Base-by-base conservation (phyloP, 2,329 filamentous ascomycete species). In the Calonectria montana region DNA sequence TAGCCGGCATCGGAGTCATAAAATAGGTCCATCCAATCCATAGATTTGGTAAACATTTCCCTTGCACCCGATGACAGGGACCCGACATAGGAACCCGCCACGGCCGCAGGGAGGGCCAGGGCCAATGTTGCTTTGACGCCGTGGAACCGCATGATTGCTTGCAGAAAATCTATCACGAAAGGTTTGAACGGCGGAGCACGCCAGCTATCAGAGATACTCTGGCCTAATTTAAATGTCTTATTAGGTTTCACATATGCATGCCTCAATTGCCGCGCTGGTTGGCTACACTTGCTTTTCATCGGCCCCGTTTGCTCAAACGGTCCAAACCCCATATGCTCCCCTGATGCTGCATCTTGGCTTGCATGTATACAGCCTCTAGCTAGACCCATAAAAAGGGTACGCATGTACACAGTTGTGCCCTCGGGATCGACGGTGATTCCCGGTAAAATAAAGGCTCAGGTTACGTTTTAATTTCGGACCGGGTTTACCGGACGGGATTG, bases 1-100 rank as follows among this genome's bases (percentile, higher is more conserved):
- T 91, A 91, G 0, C 87, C 87, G 7, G 85, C 85, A 2, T 81
- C 80, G 2, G 82, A 66, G 72, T 92, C 90, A 75, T 91, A 91
- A 67, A 86, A 87, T 2, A 79, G 81, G 74, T 91, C 90, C 83
- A 91, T 83, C 83, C 88, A 88, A 7, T 64, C 50, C 69, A 71
- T 71, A 13, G 21, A 45, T n/a, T 78, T 77, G 1, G 70, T 76
- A 8, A 78, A 73, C 16, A 78, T 65, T 4, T 68, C 29, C 3
- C 43, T 69, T 13, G 76, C 66, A 29, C 74, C 72, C 2, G 53
- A 18, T 3, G 74, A 70, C 35, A 78, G 43, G 39, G 57, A 62
- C 16, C 39, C 39, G 10, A 45, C 57, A 41, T 62, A 62, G 37
- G 57, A 62, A 12, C 37, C 37, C 10, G 25, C 57, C 18, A 31